A percentile compares a stretch with the other conserved stretches of the same genome.
phyloP scores from a whole-genome alignment of 352 stramenopile species.

The Phytophthora capsici region DNA sequence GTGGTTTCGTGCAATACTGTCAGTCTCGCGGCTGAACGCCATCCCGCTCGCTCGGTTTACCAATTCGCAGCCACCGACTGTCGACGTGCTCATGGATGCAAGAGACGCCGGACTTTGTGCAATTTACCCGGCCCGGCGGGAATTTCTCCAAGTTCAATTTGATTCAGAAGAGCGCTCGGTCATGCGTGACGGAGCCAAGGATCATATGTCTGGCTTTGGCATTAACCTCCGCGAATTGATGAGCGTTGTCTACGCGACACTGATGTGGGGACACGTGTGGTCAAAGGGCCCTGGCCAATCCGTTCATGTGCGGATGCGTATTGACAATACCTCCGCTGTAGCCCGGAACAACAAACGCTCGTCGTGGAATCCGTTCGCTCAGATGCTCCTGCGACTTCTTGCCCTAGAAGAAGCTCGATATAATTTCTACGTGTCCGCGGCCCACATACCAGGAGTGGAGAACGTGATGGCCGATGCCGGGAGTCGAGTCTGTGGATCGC shows the following conservation, averaged over 20 bases:
- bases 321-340: slow-evolving; percentile 9
- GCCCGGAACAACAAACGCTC: slow-evolving; percentile 10
- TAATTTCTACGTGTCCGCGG: slow-evolving; percentile 4
- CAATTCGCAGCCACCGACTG: background rate
- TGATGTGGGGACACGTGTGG: slow-evolving; percentile 2
- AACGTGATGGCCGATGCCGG: slow-evolving; percentile 8
- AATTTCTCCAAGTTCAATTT: background rate
- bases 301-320: background rate
- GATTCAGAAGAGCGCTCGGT: background rate
- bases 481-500: slow-evolving; percentile 17
- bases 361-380: slow-evolving; percentile 11
- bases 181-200: too few relatives aligned
- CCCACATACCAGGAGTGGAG: slow-evolving; percentile 1
- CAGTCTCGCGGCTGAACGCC: background rate
- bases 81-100: slow-evolving; percentile 12
- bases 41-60: slow-evolving; percentile 14
- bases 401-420: slow-evolving; percentile 6
- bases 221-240: slow-evolving; percentile 2
- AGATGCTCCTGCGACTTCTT: slow-evolving; percentile 7
- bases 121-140: background rate
- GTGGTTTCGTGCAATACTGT: slow-evolving; percentile 15
- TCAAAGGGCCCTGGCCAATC: background rate
- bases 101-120: slow-evolving; percentile 11
- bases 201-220: too few relatives aligned
- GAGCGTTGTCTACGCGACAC: slow-evolving; percentile 1